Evolutionary conservation across 208 protist species (phyloP).

Genomic region (Herpetomonas muscarum): DNA sequence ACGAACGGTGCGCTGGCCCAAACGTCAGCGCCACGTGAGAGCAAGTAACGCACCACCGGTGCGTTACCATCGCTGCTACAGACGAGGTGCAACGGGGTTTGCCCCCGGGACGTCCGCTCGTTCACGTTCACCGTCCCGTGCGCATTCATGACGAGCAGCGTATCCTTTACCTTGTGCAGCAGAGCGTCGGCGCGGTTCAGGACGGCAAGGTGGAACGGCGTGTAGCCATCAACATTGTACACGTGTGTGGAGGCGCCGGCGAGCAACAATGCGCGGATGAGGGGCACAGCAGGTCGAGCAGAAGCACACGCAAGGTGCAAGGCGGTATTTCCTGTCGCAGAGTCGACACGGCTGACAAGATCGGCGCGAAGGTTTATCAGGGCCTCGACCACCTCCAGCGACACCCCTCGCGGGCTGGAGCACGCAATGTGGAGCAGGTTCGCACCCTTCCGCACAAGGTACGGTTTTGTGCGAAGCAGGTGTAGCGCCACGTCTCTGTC

Average conservation of each 20-base stretch:
- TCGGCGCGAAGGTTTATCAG: conserved; percentile 30
- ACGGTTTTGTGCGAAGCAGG: conserved; percentile 17
- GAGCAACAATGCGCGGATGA: conserved; percentile 28
- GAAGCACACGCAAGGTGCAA: conserved; percentile 41
- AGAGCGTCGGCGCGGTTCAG: conserved; percentile 23
- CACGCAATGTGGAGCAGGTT: conserved; percentile 41
- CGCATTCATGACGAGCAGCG: conserved; percentile 15
- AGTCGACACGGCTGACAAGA: conserved; percentile 29
- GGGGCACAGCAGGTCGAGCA: conserved; percentile 9
- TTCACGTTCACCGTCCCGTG: conserved; percentile 23
- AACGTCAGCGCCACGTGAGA: conserved; percentile 21
- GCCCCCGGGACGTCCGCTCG: conserved; percentile 25
- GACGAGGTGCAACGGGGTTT: conserved; percentile 37
- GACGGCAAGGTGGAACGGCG: conserved; percentile 39
- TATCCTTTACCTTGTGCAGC: conserved; percentile 25
- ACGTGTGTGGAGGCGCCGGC: not conserved
- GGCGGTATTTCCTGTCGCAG: conserved; percentile 28
- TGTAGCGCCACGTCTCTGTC: conserved; percentile 22
- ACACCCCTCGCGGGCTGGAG: conserved; percentile 3
- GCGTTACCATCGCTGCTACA: conserved; percentile 24
- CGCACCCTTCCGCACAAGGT: conserved; percentile 24
- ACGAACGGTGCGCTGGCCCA: conserved; percentile 2
- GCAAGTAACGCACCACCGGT: conserved; percentile 20
- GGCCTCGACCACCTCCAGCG: conserved; percentile 13
- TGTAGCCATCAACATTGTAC: conserved; percentile 28